phyloP scores from a whole-genome alignment of 257 asterid species.

The Nemophila menziesii region DNA sequence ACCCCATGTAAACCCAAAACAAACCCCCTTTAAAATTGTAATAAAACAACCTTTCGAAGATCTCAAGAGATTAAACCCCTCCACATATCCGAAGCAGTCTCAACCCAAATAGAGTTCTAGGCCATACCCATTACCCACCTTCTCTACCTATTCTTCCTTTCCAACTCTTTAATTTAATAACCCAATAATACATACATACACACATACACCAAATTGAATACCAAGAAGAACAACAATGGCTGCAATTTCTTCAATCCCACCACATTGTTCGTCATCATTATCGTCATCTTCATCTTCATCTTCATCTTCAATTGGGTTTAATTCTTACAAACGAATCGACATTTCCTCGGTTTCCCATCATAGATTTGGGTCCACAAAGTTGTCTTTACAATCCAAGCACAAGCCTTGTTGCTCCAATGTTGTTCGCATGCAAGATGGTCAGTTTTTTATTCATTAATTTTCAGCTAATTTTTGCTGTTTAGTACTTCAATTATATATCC shows the following conservation, averaged over 20 bases:
- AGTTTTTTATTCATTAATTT: slow-evolving; percentile 3
- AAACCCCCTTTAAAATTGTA: too few species aligned
- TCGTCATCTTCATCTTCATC: slow-evolving; percentile 31
- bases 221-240: slow-evolving; percentile 30
- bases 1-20: too few species aligned
- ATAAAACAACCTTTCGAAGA: slow-evolving; percentile 70
- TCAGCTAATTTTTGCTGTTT: slow-evolving; percentile 1
- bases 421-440: slow-evolving; percentile 73
- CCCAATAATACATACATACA: too few species aligned
- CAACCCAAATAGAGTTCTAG: background rate
- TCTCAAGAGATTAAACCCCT: slow-evolving; percentile 58
- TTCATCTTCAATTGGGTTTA: slow-evolving; percentile 28
- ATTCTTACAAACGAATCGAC: slow-evolving; percentile 15
- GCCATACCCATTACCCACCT: background rate
- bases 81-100: slow-evolving; percentile 41
- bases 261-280: slow-evolving; percentile 41
- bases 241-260: slow-evolving; percentile 35
- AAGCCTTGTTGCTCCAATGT: slow-evolving; percentile 26
- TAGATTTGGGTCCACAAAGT: slow-evolving; percentile 19
- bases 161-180: background rate
- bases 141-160: too few species aligned
- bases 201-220: background rate
- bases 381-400: slow-evolving; percentile 39
- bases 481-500: background rate
- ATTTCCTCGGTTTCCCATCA: slow-evolving; percentile 21